Base-by-base conservation (phyloP, 768 basidiomycete genomes). In the Tulasnella calospora region DNA sequence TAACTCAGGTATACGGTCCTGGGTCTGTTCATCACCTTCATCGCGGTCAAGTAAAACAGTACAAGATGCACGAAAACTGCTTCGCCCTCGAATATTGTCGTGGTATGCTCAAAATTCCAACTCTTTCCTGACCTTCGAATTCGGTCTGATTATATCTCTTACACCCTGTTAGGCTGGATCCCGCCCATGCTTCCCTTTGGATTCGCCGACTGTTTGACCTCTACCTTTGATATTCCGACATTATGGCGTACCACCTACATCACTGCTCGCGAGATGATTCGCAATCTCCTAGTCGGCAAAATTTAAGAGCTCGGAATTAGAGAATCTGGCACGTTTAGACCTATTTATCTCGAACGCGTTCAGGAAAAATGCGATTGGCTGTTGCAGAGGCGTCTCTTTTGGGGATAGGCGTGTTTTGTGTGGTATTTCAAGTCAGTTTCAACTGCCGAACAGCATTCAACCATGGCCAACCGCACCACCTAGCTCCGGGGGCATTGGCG, bases 181-280 rank as follows among this genome's bases (percentile, higher is more conserved):
- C 97, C 97, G 0, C 86, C 92, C 70, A 98, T 98, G 97, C 83
- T 98, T 79, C 96, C 96, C 0, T 98, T 99, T 81, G 98, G 98
- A 0, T 88, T 95, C 78, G 91, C 92, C 38, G 98, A 99, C 84
- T 87, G 86, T 4, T 81, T 99, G 71, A 89, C 91, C 17, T 98
- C 97, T 19, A 98, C 96, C 2, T 89, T 98, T 27, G 97, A 99
- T 85, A 80, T 94, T 78, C 88, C 89, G 21, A 94, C 96, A 0
- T 85, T 98, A 74, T 95, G 91, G 83, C 87, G 91, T 81, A 98
- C 96, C 0, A 85, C 88, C 10, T 85, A 89, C 40, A 88, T 97
- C 79, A 94, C 95, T 0, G 96, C 84, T 8, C 87, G 94, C 79
- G 95, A 98, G 86, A 98, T 94, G 84, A 85, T 92, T 76, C 86